Evolutionary conservation across 2,329 filamentous ascomycete species (phyloP).

Genomic region (Xylaria multiplex): DNA sequence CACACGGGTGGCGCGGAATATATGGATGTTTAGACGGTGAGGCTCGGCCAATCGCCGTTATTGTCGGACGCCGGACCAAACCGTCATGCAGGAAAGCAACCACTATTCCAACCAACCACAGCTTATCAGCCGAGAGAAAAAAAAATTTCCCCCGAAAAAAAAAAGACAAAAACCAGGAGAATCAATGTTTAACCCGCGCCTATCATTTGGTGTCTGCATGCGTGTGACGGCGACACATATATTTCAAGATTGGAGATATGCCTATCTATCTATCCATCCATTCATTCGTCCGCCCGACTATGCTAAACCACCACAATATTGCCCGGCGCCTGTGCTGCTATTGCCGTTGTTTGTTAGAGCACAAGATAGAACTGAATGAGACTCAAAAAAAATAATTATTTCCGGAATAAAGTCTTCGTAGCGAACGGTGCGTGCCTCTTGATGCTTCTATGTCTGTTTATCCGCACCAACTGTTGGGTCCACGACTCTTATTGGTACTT

Average conservation of each 20-base stretch:
- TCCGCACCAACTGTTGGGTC: slow-evolving; percentile 14
- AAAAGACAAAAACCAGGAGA: not conserved
- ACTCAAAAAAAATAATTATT: not conserved
- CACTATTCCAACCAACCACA: slow-evolving; percentile 22
- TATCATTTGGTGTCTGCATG: slow-evolving; percentile 9
- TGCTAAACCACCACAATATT: not conserved
- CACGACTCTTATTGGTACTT: slow-evolving; percentile 14
- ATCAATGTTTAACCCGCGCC: slow-evolving; percentile 9
- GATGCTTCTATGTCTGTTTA: not conserved
- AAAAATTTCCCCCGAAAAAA: not conserved
- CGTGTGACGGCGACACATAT: slow-evolving; percentile 9
- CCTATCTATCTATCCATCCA: not conserved
- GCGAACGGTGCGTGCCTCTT: slow-evolving; percentile 8
- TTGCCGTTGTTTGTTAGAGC: not conserved
- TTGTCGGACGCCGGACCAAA: slow-evolving; percentile 31
- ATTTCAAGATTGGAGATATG: slow-evolving; percentile 6
- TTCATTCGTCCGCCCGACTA: not conserved
- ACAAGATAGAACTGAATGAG: not conserved
- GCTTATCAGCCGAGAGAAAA: slow-evolving; percentile 2
- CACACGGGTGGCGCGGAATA: slow-evolving; percentile 25
- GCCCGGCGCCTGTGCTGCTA: not conserved
- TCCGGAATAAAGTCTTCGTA: not conserved
- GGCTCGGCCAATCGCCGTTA: slow-evolving; percentile 35
- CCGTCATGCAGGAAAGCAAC: slow-evolving; percentile 31
- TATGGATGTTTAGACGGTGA: slow-evolving; percentile 39